Evolutionary conservation across 2,329 filamentous ascomycete species (phyloP), one percentile per base, ranked within the genome.

Genomic region (Aspergillus proliferans): DNA sequence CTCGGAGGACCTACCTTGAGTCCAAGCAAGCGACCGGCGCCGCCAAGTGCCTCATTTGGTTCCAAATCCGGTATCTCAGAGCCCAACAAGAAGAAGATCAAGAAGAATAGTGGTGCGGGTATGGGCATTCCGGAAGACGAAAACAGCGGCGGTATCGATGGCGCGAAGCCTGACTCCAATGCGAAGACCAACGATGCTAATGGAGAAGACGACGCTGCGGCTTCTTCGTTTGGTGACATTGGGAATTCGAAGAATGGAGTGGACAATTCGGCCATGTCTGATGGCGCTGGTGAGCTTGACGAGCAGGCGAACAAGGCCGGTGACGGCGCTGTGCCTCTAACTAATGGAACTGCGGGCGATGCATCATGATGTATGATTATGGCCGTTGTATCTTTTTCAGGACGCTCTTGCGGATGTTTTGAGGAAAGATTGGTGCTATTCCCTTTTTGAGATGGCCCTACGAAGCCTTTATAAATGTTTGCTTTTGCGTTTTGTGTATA

Each of bases 341-440:
- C 70, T 26, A 76, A 87, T 80, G 83, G 84, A 77, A 69, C 77
- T 73, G 38, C 38, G 38, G 53, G 78, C 76, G 58, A 85, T 75
- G 67, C 78, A 33, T 57, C 53, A 52, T 57, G 52, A 58, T 53
- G n/a, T 50, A 51, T 56, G 48, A 55, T 43, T 44, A 33, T 36
- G 41, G 12, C n/a, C 15, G 3, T 41, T 15, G 21, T 41, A 21
- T 12, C 39, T 41, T 21, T 19, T 22, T 41, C 10, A 30, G 26
- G 10, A 12, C 10, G 10, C 9, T 30, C n/a, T 38, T 38, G 8
- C 12, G 14, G 34, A 18, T 14, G 8, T n/a, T 42, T 24, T 21
- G 14, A 7, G 12, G 19, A n/a, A 12, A n/a, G 40, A 22, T 19
- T 8, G n/a, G 34, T 19, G 9, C n/a, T 18, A 21, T 42, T 22